phyloP scores from a whole-genome alignment of 2,329 filamentous ascomycete genomes.

The Lasiodiplodia hormozganensis region DNA sequence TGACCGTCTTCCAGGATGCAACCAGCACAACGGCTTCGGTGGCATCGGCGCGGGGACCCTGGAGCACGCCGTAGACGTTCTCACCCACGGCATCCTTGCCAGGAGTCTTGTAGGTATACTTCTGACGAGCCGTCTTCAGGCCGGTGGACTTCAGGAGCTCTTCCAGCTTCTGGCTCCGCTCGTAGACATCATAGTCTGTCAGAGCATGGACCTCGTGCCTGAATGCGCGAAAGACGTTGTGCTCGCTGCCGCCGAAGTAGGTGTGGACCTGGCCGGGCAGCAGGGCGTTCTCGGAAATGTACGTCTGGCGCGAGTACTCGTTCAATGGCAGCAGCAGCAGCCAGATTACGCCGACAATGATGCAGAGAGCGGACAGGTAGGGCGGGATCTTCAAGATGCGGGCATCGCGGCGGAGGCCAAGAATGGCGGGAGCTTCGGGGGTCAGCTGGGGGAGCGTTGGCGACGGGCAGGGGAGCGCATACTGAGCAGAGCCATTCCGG shows the following conservation, averaged over 20 bases:
- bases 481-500: slow-evolving; percentile 47
- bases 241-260: slow-evolving; percentile 95
- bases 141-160: slow-evolving; percentile 79
- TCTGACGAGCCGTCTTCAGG: slow-evolving; percentile 86
- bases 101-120: slow-evolving; percentile 82
- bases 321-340: slow-evolving; percentile 88
- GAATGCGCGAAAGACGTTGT: slow-evolving; percentile 92
- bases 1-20: slow-evolving; percentile 84
- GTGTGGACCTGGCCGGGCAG: slow-evolving; percentile 96
- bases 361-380: slow-evolving; percentile 84
- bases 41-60: slow-evolving; percentile 92
- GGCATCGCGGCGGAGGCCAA: slow-evolving; percentile 79
- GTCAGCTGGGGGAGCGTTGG: slow-evolving; percentile 35
- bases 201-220: slow-evolving; percentile 78
- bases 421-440: slow-evolving; percentile 57
- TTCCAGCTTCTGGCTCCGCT: slow-evolving; percentile 72
- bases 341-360: slow-evolving; percentile 86
- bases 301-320: slow-evolving; percentile 88
- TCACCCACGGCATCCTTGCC: slow-evolving; percentile 78
- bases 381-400: slow-evolving; percentile 83
- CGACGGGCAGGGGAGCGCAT: slow-evolving; percentile 30
- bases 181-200: slow-evolving; percentile 49
- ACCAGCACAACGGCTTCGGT: slow-evolving; percentile 96
- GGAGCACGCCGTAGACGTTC: slow-evolving; percentile 92
- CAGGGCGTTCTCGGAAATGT: slow-evolving; percentile 97